phyloP scores from a whole-genome alignment of 108 stramenopile species.

The Aureococcus anophagefferens region DNA sequence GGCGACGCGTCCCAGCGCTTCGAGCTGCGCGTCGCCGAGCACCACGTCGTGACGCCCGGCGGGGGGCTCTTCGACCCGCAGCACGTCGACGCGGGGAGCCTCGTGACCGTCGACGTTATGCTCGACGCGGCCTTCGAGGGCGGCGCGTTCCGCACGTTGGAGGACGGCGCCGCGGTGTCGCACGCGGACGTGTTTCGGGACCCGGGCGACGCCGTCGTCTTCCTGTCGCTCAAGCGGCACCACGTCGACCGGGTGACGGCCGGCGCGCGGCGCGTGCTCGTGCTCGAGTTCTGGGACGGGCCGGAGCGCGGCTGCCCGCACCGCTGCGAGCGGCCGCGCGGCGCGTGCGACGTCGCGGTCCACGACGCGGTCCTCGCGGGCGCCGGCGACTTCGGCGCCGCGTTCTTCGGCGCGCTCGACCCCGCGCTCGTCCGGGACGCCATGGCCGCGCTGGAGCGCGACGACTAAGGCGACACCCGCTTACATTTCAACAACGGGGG shows the following conservation, averaged over 20 bases:
- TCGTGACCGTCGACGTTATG: background rate
- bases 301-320: conserved; percentile 23
- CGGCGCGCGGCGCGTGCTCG: conserved; percentile 27
- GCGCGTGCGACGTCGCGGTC: no score
- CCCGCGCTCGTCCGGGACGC: no score
- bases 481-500: no score
- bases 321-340: conserved; percentile 26
- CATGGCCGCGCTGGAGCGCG: no score
- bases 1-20: background rate
- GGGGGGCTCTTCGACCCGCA: background rate
- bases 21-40: background rate
- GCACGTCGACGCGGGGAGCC: background rate
- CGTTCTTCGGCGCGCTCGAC: no score
- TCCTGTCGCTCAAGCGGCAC: conserved; percentile 26
- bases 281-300: conserved; percentile 28
- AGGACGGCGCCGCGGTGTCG: no score
- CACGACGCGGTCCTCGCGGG: no score
- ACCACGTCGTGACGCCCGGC: background rate
- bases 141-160: background rate
- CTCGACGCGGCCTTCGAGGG: background rate
- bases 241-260: conserved; percentile 13
- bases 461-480: no score
- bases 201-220: conserved; percentile 24
- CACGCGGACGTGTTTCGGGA: no score
- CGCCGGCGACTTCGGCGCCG: no score